Evolutionary conservation across 1,284 basidiomycete genomes (phyloP).

Genomic region (Papiliotrema terrestris): DNA sequence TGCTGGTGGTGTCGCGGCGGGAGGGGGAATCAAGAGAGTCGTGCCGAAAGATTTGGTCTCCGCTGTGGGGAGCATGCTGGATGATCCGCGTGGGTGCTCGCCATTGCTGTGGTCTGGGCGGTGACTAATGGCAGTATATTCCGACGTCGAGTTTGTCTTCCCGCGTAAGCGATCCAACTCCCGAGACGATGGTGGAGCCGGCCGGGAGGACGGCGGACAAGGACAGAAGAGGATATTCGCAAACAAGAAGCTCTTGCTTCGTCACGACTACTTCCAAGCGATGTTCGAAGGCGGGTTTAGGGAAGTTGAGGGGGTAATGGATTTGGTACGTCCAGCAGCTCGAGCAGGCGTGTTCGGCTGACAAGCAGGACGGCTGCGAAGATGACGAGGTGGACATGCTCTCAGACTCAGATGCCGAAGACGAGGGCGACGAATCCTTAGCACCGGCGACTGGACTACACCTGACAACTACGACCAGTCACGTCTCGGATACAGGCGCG

Average conservation of each 20-base stretch:
- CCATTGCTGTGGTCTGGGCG: neutral
- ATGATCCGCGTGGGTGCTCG: conserved; percentile 56
- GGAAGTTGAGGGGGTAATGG: conserved; percentile 31
- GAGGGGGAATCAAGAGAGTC: conserved; percentile 37
- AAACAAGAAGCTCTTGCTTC: conserved; percentile 61
- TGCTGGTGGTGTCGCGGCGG: conserved; percentile 38
- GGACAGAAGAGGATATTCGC: conserved; percentile 50
- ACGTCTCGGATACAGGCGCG: neutral
- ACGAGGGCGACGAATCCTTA: conserved; percentile 29
- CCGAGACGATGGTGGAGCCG: neutral
- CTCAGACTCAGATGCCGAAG: conserved; percentile 47
- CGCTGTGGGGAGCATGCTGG: conserved; percentile 67
- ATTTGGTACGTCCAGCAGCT: conserved; percentile 17
- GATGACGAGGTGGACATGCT: conserved; percentile 34
- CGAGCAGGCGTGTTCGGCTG: neutral
- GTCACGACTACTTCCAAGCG: conserved; percentile 69
- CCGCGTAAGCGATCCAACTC: conserved; percentile 40
- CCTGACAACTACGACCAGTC: conserved; percentile 10
- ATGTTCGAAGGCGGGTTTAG: conserved; percentile 46
- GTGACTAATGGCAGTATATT: conserved; percentile 56
- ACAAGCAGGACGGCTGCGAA: conserved; percentile 18
- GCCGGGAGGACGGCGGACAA: conserved; percentile 5
- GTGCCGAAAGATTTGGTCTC: conserved; percentile 47
- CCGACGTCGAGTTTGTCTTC: conserved; percentile 74
- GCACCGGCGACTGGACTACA: conserved; percentile 8